Base-by-base conservation (phyloP, 306 rosid genomes). In the Herpetospermum pedunculosum region DNA sequence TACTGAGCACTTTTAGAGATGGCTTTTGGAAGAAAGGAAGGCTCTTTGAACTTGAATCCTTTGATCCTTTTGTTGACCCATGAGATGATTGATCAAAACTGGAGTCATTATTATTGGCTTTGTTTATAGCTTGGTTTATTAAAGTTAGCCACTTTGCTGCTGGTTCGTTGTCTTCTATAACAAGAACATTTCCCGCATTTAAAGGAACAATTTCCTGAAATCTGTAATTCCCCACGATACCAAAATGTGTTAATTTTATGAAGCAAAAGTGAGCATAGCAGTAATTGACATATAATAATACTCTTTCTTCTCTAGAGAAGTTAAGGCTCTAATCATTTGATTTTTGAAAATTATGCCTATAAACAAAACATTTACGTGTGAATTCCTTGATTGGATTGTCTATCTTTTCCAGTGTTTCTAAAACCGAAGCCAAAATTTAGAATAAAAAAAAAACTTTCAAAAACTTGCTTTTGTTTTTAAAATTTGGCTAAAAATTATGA, bases 141-240 rank as follows among this genome's bases (percentile, higher is more conserved):
- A 93, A 83, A 30, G 83, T 70, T 10, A 93, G 65, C 98, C 98
- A 93, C 78, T 89, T 93, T 18, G 84, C 94, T 7, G 98, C 98
- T 1, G 98, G 98, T 78, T 93, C 98, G 63, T 91, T 91, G 87
- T 93, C 98, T 82, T 93, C 97, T 4, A 86, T 86, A 59, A 89
- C 98, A 21, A 93, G 52, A 52, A 93, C 92, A 47, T 93, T 93
- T 52, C 98, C 97, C 1, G 98, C 94, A 73, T 92, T 93, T 6
- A 93, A 79, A 32, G 98, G 98, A 64, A 93, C 98, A 34, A 93
- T 91, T 85, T 93, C 98, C 73, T 91, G 98, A 85, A 93, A 93
- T 77, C 97, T 92, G 80, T 70, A 25, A 15, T 5, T 40, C 14
- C 16, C 13, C 64, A 57, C 47, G 37, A 37, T 38, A 63, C 28